Conservation (phyloP, 208 protist genomes). For the Wallacemonas sp. region DNA sequence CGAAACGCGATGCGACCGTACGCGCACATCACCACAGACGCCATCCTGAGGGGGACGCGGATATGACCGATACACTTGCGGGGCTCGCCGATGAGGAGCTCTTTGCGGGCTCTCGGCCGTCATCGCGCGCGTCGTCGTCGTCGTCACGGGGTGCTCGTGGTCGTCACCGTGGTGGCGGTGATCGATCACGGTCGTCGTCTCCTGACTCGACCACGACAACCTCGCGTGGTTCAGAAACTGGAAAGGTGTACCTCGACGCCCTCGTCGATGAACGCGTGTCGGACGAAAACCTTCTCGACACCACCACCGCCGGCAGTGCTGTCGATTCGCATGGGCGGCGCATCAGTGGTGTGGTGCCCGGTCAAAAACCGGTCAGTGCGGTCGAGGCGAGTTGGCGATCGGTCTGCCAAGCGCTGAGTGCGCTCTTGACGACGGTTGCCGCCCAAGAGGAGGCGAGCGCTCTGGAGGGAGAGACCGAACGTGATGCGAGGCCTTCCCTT, state of each 20-base stretch:
- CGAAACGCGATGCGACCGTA: neutral
- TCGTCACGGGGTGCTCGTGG: no score
- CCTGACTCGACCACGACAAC: neutral
- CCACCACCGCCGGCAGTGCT: neutral
- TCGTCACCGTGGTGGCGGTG: neutral
- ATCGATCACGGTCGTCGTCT: neutral
- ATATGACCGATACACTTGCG: neutral
- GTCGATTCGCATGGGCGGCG: neutral
- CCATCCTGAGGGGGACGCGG: no score
- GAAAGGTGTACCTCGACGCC: slow-evolving; percentile 8
- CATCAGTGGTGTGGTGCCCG: no score
- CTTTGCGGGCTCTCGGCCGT: neutral
- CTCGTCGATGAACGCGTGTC: neutral
- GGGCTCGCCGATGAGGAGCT: neutral
- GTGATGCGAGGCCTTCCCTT: neutral
- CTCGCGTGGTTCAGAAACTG: neutral
- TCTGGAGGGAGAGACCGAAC: neutral
- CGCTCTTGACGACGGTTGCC: neutral
- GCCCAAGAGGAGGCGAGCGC: neutral
- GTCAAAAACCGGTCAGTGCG: neutral
- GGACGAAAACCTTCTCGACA: neutral
- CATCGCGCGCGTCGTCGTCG: no score
- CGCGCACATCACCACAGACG: no score
- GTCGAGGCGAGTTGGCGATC: neutral
- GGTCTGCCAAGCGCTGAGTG: neutral